These are phyloP conservation scores for Pseudocercospora musae DNA, from an alignment of 2,329 filamentous ascomycete genomes.

Conservation along the genomic window DNA sequence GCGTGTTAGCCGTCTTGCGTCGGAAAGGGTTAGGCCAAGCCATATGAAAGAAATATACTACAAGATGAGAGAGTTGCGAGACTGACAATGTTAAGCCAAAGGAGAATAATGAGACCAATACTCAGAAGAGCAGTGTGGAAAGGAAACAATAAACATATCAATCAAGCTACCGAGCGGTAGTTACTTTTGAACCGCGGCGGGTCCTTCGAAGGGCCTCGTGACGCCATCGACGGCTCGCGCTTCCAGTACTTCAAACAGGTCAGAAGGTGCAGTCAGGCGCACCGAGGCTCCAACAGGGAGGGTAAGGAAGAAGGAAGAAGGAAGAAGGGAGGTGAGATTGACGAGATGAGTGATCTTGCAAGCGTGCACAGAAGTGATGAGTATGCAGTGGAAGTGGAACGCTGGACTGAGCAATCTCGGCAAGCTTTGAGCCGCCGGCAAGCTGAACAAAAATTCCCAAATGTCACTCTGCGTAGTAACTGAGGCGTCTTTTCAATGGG, in stretches of 20 bases:
- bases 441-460: not conserved
- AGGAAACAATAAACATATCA: not conserved
- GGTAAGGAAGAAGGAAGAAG: not conserved
- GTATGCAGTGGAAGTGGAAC: not conserved
- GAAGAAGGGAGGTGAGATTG: not conserved
- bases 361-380: not conserved
- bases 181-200: conserved; percentile 1
- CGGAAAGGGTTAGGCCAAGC: conserved; percentile 44
- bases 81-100: not conserved
- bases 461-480: conserved; percentile 10
- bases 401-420: not conserved
- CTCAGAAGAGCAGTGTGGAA: not conserved
- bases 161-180: not conserved
- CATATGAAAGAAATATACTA: conserved; percentile 32
- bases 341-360: not conserved
- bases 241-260: not conserved
- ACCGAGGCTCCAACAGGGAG: not conserved
- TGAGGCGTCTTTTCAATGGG: not conserved
- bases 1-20: conserved; percentile 42
- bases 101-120: not conserved
- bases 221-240: not conserved
- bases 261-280: not conserved
- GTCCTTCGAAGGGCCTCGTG: conserved; percentile 1
- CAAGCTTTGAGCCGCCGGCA: not conserved
- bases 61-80: not conserved